These are phyloP conservation scores for Candida dendrica DNA, from an alignment of 805 yeast species.

Conservation along the genomic window DNA sequence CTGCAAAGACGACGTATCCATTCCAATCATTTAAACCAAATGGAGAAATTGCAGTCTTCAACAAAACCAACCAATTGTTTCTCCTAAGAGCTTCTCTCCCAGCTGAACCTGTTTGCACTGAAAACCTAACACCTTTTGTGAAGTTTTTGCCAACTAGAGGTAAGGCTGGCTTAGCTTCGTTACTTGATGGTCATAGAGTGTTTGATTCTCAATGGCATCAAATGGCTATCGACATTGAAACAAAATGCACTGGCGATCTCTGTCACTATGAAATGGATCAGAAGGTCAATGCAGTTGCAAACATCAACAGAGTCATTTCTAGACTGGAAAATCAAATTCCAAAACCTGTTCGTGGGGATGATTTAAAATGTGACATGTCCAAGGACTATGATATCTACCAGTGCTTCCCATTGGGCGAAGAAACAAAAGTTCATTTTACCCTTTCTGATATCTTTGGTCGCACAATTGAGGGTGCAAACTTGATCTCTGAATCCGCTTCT, in stretches of 20 bases:
- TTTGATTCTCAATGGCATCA: conserved; percentile 94
- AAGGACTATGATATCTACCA: conserved; percentile 55
- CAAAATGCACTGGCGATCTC: conserved; percentile 36
- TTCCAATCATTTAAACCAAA: conserved; percentile 27
- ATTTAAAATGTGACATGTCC: conserved; percentile 64
- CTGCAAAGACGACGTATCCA: conserved; percentile 68
- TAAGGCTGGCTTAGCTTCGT: conserved; percentile 75
- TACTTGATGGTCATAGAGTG: conserved; percentile 83
- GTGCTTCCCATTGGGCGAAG: conserved; percentile 72
- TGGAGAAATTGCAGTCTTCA: conserved; percentile 20
- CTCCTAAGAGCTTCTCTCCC: conserved; percentile 83
- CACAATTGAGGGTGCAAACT: conserved; percentile 54
- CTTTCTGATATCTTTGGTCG: conserved; percentile 68
- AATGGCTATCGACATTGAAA: conserved; percentile 75
- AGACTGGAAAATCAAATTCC: conserved; percentile 67
- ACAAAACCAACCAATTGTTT: conserved; percentile 34
- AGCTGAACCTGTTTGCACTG: conserved; percentile 93
- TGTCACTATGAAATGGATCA: conserved; percentile 57
- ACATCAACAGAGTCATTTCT: conserved; percentile 60
- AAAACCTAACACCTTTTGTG: conserved; percentile 88
- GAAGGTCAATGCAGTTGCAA: conserved; percentile 62
- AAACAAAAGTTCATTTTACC: conserved; percentile 38
- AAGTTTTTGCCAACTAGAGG: conserved; percentile 90
- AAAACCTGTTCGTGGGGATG: conserved; percentile 63
- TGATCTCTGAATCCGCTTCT: conserved; percentile 39